Percentiles rank a stretch among this genome's conserved stretches.
These are phyloP conservation scores for Candida maesae DNA, from an alignment of 805 yeast species.

Conservation along the genomic window DNA sequence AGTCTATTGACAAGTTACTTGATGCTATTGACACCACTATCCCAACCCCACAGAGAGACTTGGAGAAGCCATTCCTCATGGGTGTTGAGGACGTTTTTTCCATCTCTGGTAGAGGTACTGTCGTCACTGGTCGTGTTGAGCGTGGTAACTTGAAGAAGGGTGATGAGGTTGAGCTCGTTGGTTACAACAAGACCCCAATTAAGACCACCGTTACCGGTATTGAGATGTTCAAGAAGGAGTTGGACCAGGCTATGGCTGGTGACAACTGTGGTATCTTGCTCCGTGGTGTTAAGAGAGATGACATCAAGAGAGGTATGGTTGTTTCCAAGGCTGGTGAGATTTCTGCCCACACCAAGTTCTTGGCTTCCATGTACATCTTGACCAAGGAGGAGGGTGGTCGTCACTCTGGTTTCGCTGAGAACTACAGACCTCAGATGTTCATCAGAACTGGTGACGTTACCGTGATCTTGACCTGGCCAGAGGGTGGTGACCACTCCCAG, in stretches of 20 bases:
- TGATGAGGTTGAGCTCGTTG: constrained; percentile 97
- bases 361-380: constrained; percentile 89
- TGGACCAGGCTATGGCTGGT: constrained; percentile 97
- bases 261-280: constrained; percentile 97
- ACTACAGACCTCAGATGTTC: constrained; percentile 97
- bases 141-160: constrained; percentile 97
- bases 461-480: constrained; percentile 85
- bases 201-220: constrained; percentile 97
- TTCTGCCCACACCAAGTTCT: constrained; percentile 88
- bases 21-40: constrained; percentile 91
- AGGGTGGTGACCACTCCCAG: constrained; percentile 75
- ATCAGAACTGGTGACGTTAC: constrained; percentile 96
- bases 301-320: constrained; percentile 96
- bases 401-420: constrained; percentile 93
- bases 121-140: constrained; percentile 98
- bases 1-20: constrained; percentile 78
- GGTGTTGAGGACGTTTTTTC: constrained; percentile 98
- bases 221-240: constrained; percentile 99
- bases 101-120: constrained; percentile 99
- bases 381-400: constrained; percentile 99
- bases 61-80: constrained; percentile 94
- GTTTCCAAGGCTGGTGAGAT: constrained; percentile 89
- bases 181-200: constrained; percentile 78
- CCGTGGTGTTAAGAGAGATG: constrained; percentile 98
- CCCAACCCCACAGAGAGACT: constrained; percentile 95